These are phyloP conservation scores for Samsoniella hepiali DNA, from an alignment of 2,329 filamentous ascomycete genomes.

Conservation along the genomic window DNA sequence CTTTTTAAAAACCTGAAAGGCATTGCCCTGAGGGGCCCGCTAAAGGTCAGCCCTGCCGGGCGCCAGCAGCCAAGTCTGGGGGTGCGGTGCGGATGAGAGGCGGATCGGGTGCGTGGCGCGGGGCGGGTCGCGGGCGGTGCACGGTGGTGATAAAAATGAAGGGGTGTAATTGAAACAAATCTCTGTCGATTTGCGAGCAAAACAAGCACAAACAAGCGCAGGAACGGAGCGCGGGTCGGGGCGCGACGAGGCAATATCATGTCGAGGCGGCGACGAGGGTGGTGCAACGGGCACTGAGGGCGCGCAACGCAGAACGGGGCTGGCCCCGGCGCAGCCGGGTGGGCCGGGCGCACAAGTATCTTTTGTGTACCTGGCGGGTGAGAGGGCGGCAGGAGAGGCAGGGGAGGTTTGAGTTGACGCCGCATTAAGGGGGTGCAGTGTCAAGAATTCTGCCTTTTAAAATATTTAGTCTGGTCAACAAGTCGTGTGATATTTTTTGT, in stretches of 20 bases:
- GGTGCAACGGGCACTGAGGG: conserved; percentile 13
- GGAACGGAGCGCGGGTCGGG: conserved; percentile 27
- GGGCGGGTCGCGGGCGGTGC: neutral
- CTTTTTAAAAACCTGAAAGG: neutral
- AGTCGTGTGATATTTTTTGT: too few relatives aligned
- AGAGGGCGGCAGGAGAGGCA: neutral
- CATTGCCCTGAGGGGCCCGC: neutral
- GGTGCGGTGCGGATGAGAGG: neutral
- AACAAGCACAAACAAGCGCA: conserved; percentile 65
- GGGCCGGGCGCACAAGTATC: conserved; percentile 14
- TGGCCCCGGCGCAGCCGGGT: conserved; percentile 15
- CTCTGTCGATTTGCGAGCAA: conserved; percentile 44
- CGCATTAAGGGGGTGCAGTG: neutral
- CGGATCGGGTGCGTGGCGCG: neutral
- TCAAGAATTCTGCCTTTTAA: too few relatives aligned
- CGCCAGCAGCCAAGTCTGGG: conserved; percentile 5
- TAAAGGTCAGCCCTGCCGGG: neutral
- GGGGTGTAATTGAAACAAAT: conserved; percentile 25
- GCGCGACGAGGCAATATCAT: neutral
- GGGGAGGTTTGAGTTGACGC: neutral
- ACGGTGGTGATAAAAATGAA: neutral
- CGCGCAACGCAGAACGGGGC: conserved; percentile 4
- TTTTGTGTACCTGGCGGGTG: neutral
- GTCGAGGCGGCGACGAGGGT: neutral
- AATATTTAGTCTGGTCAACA: too few relatives aligned